Evolutionary conservation across 2,329 filamentous ascomycete species (phyloP).

Genomic region (Penicillium nordicum): DNA sequence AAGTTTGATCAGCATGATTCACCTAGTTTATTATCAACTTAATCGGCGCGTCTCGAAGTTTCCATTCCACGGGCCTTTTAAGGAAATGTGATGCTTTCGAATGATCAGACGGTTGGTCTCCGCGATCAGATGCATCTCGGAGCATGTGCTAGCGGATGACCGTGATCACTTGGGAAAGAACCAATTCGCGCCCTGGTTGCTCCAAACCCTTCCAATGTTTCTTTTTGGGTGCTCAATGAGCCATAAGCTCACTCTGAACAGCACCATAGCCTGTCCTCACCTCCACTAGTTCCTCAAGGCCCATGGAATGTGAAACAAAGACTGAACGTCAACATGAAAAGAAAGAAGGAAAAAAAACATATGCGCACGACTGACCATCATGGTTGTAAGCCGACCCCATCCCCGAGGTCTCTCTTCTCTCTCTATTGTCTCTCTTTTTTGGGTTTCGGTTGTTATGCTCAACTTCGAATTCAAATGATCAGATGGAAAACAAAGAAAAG

Average conservation of each 20-base stretch:
- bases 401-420: constrained; percentile 10
- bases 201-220: neutral
- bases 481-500: constrained; percentile 6
- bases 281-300: constrained; percentile 4
- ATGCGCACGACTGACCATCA: constrained; percentile 38
- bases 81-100: constrained; percentile 18
- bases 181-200: neutral
- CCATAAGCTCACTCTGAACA: neutral
- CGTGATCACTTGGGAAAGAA: neutral
- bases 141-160: constrained; percentile 6
- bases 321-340: neutral
- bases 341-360: constrained; percentile 4
- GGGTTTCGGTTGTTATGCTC: neutral
- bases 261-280: neutral
- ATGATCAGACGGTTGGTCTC: constrained; percentile 16
- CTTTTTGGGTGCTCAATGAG: neutral
- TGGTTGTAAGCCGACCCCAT: constrained; percentile 37
- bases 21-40: constrained; percentile 6
- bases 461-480: neutral
- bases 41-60: constrained; percentile 10
- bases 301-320: constrained; percentile 21
- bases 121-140: constrained; percentile 16
- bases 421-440: neutral
- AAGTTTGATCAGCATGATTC: constrained; percentile 20
- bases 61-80: constrained; percentile 12